Evolutionary conservation across 805 yeast species (phyloP), one percentile per base, ranked within the genome.

Genomic region (Candida corydali): DNA sequence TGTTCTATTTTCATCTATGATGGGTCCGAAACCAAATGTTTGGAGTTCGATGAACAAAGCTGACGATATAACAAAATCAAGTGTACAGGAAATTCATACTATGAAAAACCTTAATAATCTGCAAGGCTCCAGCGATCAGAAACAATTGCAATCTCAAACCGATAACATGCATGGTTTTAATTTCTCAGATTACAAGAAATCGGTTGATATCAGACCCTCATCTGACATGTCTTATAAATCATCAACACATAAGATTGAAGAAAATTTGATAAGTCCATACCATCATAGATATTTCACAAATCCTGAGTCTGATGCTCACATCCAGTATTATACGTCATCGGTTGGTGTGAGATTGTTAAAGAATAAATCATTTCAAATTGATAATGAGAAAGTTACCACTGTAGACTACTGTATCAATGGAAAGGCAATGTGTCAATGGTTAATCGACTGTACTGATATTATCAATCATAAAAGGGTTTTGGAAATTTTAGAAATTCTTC

Each of bases 401-500:
- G 50, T 70, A 2, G 60, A 67, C n/a, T 70, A 69, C 46, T 72
- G 78, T 37, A 70, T 86, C 43, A 72, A 84, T 1, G 94, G 96
- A 0, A 83, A 83, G 47, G 82, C 93, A 0, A 63, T 82, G 0
- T 73, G 80, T 58, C 96, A 88, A 51, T 91, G 96, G 95, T 51
- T 91, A 5, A 70, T 82, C 76, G 98, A 91, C 44, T 88, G 96
- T 51, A 84, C 96, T 1, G 93, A 86, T 50, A 65, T 81, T 1
- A 54, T 79, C 45, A 69, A 69, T 35, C 52, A 59, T 0, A 60
- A 62, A 9, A 85, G 78, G 40, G 82, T 86, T 0, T 51, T 64
- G 0, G 70, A 70, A 16, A 57, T 82, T 9, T 76, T 80, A 0
- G 63, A 69, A 3, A 50, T 76, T 9, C 71, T 84, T 39, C 43